Base-by-base conservation (phyloP, 1,139 yeast species). In the Suhomyces choctaworum region DNA sequence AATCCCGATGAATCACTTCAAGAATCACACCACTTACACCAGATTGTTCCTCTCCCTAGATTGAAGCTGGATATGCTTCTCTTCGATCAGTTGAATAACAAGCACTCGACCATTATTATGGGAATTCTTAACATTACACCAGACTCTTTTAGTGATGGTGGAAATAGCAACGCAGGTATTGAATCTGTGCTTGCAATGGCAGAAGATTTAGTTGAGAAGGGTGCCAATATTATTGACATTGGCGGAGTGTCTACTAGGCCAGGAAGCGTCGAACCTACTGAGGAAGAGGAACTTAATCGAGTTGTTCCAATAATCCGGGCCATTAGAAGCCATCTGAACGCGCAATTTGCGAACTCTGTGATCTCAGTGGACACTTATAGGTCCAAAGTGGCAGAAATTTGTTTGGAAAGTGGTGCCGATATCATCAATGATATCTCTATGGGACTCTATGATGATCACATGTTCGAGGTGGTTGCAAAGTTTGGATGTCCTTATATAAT, bases 161-260 rank as follows among this genome's bases (percentile, higher is more conserved):
- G 95, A n/a, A 49, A 58, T 31, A 57, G 35, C 27, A 42, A 47
- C 5, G 51, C 52, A 16, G 48, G 67, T 16, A 56, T 62, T 4
- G 54, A 56, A 4, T 49, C 56, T 4, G 48, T 63, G 3, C 46
- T 74, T 3, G 64, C 64, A 0, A 60, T 64, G 17, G 74, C 79
- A 2, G 52, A 61, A 36, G 44, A 56, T 19, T 70, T 81, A 58
- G 76, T 81, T 7, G 48, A 50, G 0, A 67, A 74, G 14, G 94
- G 90, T 0, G 77, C 79, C 8, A 70, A 70, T 19, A 85, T 94
- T 25, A 69, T 92, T 22, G 98, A 90, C 54, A 75, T 92, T 39
- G 98, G 97, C 6, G 97, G 97, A 1, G 88, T 88, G 40, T 86
- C 96, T 0, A 90, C 97, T 0, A 71, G 94, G 36, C 97, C 97